Conservation (phyloP, 2,329 filamentous ascomycete species). For the Diaporthe humulicola region DNA sequence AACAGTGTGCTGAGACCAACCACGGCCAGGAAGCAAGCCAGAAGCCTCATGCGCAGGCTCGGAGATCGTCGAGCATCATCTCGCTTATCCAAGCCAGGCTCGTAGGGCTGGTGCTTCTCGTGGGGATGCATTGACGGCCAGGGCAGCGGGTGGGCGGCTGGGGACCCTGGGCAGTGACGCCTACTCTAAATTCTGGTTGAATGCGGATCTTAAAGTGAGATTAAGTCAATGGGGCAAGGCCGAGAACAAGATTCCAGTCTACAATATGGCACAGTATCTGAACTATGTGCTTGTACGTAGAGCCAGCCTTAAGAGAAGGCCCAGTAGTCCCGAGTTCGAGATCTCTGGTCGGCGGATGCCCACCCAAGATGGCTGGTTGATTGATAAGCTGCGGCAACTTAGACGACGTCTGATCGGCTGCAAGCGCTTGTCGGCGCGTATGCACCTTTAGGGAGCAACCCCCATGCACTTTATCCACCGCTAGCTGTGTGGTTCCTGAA, state of each 20-base stretch:
- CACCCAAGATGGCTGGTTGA: not conserved
- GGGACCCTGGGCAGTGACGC: slow-evolving; percentile 16
- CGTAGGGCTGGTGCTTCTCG: slow-evolving; percentile 38
- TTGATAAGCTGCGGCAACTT: slow-evolving; percentile 26
- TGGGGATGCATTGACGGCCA: slow-evolving; percentile 29
- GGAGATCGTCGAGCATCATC: slow-evolving; percentile 24
- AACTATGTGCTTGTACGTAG: not conserved
- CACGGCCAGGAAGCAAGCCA: slow-evolving; percentile 17
- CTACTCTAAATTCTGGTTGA: slow-evolving; percentile 17
- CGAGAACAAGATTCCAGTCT: not conserved
- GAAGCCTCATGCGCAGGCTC: not conserved
- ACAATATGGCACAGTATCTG: slow-evolving; percentile 16
- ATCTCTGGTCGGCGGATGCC: not conserved
- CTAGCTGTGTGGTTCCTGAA: slow-evolving; percentile 19
- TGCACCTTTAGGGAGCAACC: slow-evolving; percentile 23
- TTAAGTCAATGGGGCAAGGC: slow-evolving; percentile 30
- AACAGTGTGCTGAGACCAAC: slow-evolving; percentile 15
- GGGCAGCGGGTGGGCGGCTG: not conserved
- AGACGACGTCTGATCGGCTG: slow-evolving; percentile 12
- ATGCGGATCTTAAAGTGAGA: slow-evolving; percentile 10
- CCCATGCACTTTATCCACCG: slow-evolving; percentile 19
- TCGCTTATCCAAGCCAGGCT: slow-evolving; percentile 30
- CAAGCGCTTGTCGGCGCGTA: slow-evolving; percentile 31
- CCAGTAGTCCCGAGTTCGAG: not conserved
- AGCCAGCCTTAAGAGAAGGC: not conserved